Evolutionary conservation across 768 basidiomycete species (phyloP), one percentile per base, ranked within the genome.

Genomic region (Boletus rubroflammeus): DNA sequence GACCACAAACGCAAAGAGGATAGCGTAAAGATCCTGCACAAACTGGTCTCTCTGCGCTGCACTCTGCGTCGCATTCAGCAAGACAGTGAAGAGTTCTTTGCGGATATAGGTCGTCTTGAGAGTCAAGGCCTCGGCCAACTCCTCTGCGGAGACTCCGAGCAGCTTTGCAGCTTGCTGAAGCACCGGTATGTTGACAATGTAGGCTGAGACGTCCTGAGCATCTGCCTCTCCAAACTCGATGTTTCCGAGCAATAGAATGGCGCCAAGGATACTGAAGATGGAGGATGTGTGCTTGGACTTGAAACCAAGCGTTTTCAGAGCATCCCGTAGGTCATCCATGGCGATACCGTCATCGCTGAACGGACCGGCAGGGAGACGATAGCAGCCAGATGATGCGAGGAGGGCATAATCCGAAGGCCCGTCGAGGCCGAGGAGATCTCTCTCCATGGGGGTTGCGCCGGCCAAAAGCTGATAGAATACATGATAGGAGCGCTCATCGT

Each of bases 381-480:
- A 87, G 58, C 81, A 83, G 4, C 79, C 78, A 0, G 82, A 84
- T 0, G 78, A 79, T 0, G 82, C 78, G 25, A 86, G 74, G 9
- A 86, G 74, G 17, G 76, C 72, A 56, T 85, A 85, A 49, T 80
- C 80, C 1, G 81, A 80, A 0, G 81, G 76, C 15, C 81, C 83
- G 58, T 85, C 83, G 25, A 85, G 67, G 35, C 72, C 71, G 54
- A 81, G 73, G 29, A 61, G 54, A 54, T 85, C 84, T 29, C 83
- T 74, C 59, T 85, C 82, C 32, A 73, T 65, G 23, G 81, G 78
- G 13, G 72, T 76, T 40, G 82, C 81, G 29, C 83, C 83, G 28
- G 84, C 80, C 35, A 85, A 68, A 49, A 85, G 73, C 61, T 85
- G 83, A 67, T 85, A 85, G 67, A 85, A 85, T 36, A 85, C 74